Evolutionary conservation across 768 basidiomycete genomes (phyloP).

Genomic region (Boletus sp.): DNA sequence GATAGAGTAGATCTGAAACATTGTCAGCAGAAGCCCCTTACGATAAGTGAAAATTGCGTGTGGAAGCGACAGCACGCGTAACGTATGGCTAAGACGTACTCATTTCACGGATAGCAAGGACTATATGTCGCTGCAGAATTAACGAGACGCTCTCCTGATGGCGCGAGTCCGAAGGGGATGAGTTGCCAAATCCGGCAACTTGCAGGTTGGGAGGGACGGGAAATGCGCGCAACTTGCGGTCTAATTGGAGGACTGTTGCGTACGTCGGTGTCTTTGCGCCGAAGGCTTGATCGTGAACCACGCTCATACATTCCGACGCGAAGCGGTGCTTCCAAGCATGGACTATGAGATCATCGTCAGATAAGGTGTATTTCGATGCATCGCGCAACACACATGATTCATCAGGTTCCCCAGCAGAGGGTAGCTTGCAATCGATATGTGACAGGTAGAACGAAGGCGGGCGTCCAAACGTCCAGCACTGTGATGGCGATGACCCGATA

Average conservation of each 20-base stretch:
- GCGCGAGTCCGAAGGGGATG: slow-evolving; percentile 42
- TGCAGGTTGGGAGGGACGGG: slow-evolving; percentile 66
- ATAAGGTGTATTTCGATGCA: not conserved
- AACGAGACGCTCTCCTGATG: slow-evolving; percentile 38
- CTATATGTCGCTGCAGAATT: slow-evolving; percentile 64
- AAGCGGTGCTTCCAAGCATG: slow-evolving; percentile 72
- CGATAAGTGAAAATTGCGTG: not conserved
- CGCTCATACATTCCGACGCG: slow-evolving; percentile 64
- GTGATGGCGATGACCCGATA: slow-evolving; percentile 38
- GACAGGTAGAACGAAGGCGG: slow-evolving; percentile 67
- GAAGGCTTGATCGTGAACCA: slow-evolving; percentile 70
- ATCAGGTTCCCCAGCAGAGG: slow-evolving; percentile 48
- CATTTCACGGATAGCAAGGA: slow-evolving; percentile 66
- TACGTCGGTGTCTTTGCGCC: slow-evolving; percentile 69
- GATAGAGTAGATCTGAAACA: slow-evolving; percentile 58
- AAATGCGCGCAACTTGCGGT: slow-evolving; percentile 65
- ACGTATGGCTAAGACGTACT: slow-evolving; percentile 42
- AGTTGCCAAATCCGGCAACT: slow-evolving; percentile 63
- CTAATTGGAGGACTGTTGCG: slow-evolving; percentile 62
- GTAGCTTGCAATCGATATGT: slow-evolving; percentile 67
- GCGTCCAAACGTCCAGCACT: slow-evolving; percentile 68
- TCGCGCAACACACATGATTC: slow-evolving; percentile 49
- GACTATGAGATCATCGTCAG: slow-evolving; percentile 35
- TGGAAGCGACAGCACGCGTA: not conserved
- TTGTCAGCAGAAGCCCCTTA: slow-evolving; percentile 16